phyloP scores from a whole-genome alignment of 768 basidiomycete genomes.

The Chalciporus piperatus region DNA sequence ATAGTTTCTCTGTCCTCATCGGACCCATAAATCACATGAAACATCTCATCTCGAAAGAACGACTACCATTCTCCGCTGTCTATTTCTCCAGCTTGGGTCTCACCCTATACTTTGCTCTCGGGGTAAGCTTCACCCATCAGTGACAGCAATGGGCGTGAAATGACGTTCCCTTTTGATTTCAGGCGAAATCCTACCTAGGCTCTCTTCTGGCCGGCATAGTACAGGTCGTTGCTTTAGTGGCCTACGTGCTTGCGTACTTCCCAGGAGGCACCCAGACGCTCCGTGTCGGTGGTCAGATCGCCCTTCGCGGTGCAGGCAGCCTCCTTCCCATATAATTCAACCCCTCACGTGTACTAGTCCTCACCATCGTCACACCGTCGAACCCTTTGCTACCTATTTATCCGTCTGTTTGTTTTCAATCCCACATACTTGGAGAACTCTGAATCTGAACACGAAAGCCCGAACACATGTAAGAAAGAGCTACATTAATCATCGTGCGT shows the following conservation, averaged over 20 bases:
- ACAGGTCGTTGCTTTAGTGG: slow-evolving; percentile 82
- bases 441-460: neutral
- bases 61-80: slow-evolving; percentile 77
- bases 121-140: slow-evolving; percentile 47
- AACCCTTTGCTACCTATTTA: slow-evolving; percentile 2
- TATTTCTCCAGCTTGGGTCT: slow-evolving; percentile 83
- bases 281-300: slow-evolving; percentile 74
- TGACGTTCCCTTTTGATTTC: neutral
- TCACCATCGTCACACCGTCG: neutral
- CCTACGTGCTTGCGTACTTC: slow-evolving; percentile 94
- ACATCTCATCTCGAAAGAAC: slow-evolving; percentile 79
- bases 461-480: neutral
- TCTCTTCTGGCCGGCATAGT: slow-evolving; percentile 80
- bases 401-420: slow-evolving; percentile 6
- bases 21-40: slow-evolving; percentile 92
- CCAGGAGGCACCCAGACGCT: slow-evolving; percentile 85
- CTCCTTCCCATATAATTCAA: slow-evolving; percentile 67
- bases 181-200: slow-evolving; percentile 84
- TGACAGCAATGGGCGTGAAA: neutral
- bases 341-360: neutral
- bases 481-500: neutral
- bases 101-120: slow-evolving; percentile 90
- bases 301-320: slow-evolving; percentile 79
- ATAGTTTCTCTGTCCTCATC: slow-evolving; percentile 77
- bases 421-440: neutral